A percentile compares a stretch with the other conserved stretches of the same genome.
These are phyloP conservation scores for Neonectria sp. DNA, from an alignment of 2,329 filamentous ascomycete species.

Conservation along the genomic window DNA sequence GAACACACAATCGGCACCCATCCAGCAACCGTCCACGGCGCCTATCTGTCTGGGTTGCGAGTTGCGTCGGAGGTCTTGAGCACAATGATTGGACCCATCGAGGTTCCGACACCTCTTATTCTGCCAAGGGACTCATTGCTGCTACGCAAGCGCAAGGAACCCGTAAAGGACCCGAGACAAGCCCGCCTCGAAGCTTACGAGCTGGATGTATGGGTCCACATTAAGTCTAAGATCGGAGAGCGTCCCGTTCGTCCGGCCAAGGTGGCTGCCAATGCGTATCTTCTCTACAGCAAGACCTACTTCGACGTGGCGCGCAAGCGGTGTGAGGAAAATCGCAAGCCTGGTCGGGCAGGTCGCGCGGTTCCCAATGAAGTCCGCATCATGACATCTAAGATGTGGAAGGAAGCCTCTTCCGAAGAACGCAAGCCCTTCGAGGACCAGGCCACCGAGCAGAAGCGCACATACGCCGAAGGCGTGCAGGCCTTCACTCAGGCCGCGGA, in stretches of 20 bases:
- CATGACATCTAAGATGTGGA: constrained; percentile 93
- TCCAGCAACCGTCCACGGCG: constrained; percentile 96
- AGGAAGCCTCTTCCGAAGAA: constrained; percentile 77
- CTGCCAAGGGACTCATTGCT: constrained; percentile 70
- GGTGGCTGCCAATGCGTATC: constrained; percentile 85
- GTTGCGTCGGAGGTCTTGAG: constrained; percentile 91
- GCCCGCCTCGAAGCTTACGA: constrained; percentile 72
- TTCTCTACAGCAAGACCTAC: constrained; percentile 87
- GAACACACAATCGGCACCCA: constrained; percentile 97
- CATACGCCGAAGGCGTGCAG: constrained; percentile 70
- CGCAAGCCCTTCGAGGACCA: constrained; percentile 85
- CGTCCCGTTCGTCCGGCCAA: constrained; percentile 81
- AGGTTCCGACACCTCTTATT: constrained; percentile 82
- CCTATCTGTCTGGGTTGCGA: constrained; percentile 92
- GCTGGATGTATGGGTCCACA: constrained; percentile 65
- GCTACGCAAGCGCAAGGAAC: constrained; percentile 70
- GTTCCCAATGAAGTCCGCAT: constrained; percentile 86
- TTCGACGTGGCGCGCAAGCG: constrained; percentile 73
- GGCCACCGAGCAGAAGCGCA: constrained; percentile 78
- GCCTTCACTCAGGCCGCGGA: constrained; percentile 74
- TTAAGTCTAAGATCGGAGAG: constrained; percentile 76
- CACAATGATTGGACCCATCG: constrained; percentile 84
- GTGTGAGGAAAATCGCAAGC: constrained; percentile 75
- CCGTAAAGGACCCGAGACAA: constrained; percentile 64
- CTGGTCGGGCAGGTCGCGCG: constrained; percentile 72